A percentile compares a stretch with the other conserved stretches of the same genome.
Evolutionary conservation across 305 asterid genomes (phyloP).

Genomic region (Lippia alba): DNA sequence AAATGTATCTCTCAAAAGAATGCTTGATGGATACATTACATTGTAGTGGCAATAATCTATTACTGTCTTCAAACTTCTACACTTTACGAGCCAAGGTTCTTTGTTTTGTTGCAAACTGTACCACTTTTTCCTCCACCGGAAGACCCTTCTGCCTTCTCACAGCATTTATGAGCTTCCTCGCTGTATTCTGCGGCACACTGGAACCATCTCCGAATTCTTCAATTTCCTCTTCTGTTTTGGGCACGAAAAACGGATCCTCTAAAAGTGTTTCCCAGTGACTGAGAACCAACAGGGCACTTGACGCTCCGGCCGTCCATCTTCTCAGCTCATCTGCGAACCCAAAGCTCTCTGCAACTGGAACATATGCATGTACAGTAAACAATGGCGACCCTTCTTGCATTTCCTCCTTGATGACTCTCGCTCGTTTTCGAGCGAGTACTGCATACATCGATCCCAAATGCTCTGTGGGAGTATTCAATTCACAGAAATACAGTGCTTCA

Average conservation of each 20-base stretch:
- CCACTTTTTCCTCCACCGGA: constrained; percentile 90
- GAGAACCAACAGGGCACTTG: constrained; percentile 89
- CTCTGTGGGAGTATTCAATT: constrained; percentile 85
- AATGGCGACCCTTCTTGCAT: constrained; percentile 97
- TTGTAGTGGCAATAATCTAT: background rate
- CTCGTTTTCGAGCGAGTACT: constrained; percentile 84
- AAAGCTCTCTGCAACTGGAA: constrained; percentile 92
- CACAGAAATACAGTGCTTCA: constrained; percentile 86
- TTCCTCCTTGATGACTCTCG: constrained; percentile 86
- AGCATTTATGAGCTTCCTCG: constrained; percentile 88
- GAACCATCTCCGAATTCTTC: constrained; percentile 95
- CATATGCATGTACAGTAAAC: constrained; percentile 89
- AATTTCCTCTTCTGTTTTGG: constrained; percentile 89
- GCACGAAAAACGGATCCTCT: constrained; percentile 92
- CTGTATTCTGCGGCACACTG: constrained; percentile 67
- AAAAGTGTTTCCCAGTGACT: constrained; percentile 92
- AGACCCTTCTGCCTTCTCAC: constrained; percentile 93
- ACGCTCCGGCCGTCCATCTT: constrained; percentile 85
- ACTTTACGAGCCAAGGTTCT: constrained; percentile 96
- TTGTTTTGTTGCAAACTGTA: constrained; percentile 91
- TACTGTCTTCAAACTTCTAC: constrained; percentile 43
- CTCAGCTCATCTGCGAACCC: constrained; percentile 95
- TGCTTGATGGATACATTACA: constrained; percentile 13
- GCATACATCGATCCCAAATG: constrained; percentile 88
- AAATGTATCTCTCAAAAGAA: constrained; percentile 2